Evolutionary conservation across 2,329 filamentous ascomycete species (phyloP), one percentile per base, ranked within the genome.

Genomic region (Penicillium verrucosum): DNA sequence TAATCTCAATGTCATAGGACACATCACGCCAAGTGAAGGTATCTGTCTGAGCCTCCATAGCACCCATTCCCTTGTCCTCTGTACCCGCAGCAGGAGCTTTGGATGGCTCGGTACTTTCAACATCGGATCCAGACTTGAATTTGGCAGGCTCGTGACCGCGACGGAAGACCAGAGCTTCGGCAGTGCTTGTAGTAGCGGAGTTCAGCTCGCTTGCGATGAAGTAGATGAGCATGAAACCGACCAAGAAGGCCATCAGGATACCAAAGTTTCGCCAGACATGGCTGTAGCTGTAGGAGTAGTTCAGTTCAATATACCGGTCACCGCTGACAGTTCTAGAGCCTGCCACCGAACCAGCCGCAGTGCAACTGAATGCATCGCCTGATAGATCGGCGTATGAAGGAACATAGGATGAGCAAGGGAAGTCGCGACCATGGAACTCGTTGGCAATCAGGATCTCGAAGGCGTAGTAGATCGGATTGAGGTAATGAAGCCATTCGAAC

Each of bases 391-490:
- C 73, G 48, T 82, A 84, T 3, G 54, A 61, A 0, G 82, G 80
- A 16, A 84, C 70, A 44, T 76, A 77, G 2, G 68, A 60, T 0
- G 73, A 71, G 62, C 82, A 85, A 2, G 59, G 52, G 66, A 87
- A 93, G 0, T 85, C 64, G 16, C 86, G 83, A 51, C 78, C 77
- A 64, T 85, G 74, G 60, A 96, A 95, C 72, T 96, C 91, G 73
- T 95, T 95, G 60, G 90, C 83, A 79, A 94, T 87, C 23, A 96
- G 80, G 0, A 87, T 78, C 70, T 96, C 90, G 65, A 95, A 96
- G 0, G 86, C 85, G 60, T 94, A 95, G 3, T 83, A 85, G 4
- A 95, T 81, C 3, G 90, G 89, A 57, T 94, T 88, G 38, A 93
- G 76, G 70, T 89, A 92, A 70, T 87, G 88, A 52, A 95, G 83